Evolutionary conservation across 805 yeast species (phyloP).

Genomic region (Saccharomyces jurei): DNA sequence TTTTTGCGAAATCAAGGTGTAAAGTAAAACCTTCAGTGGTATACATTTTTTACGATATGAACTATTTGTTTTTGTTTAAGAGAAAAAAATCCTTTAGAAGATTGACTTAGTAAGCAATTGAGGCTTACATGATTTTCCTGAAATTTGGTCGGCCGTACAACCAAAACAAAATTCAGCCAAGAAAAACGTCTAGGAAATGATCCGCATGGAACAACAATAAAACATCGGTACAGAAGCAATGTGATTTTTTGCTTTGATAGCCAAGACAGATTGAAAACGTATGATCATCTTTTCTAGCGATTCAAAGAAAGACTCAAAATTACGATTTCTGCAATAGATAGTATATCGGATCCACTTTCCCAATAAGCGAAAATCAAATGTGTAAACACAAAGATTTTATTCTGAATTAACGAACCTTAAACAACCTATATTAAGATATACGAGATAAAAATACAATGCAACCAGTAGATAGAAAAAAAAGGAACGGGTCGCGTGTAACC

Average conservation of each 20-base stretch:
- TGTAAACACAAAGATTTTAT: not conserved
- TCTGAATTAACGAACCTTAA: not conserved
- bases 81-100: not conserved
- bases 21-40: not conserved
- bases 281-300: too few relatives aligned
- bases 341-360: too few relatives aligned
- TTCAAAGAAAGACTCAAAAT: too few relatives aligned
- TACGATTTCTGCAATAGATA: too few relatives aligned
- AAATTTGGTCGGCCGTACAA: not conserved
- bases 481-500: not conserved
- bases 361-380: not conserved
- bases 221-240: not conserved
- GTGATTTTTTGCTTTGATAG: not conserved
- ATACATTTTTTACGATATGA: not conserved
- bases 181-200: not conserved
- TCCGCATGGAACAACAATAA: not conserved
- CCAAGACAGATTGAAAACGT: too few relatives aligned
- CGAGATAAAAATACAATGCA: not conserved
- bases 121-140: not conserved
- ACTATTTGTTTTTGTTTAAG: not conserved
- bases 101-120: not conserved
- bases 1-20: not conserved
- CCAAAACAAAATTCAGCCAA: not conserved
- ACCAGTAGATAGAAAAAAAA: not conserved
- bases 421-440: not conserved